Conservation (phyloP, 1,284 basidiomycete species). For the Heliocybe sulcata region DNA sequence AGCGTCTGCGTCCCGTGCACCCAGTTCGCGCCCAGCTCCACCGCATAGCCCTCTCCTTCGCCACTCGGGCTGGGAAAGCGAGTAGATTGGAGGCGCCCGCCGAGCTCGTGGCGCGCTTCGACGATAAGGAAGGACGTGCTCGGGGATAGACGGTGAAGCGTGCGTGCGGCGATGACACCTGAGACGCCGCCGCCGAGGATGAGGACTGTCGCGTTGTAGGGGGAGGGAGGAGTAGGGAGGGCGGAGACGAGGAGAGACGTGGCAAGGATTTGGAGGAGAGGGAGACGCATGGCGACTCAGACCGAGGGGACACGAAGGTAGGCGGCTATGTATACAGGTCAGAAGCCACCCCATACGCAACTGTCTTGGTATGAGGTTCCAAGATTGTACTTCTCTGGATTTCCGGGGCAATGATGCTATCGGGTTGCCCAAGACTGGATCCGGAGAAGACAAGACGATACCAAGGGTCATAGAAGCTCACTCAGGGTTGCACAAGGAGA, state of each 20-base stretch:
- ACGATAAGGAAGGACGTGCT: slow-evolving; percentile 54
- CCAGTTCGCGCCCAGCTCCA: slow-evolving; percentile 69
- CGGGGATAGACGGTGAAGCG: slow-evolving; percentile 43
- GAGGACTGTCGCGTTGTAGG: slow-evolving; percentile 27
- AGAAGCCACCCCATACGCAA: too few relatives aligned
- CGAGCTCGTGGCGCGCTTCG: slow-evolving; percentile 52
- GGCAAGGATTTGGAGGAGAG: neutral
- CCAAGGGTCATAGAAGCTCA: too few relatives aligned
- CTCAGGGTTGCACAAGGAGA: too few relatives aligned
- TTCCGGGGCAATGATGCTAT: too few relatives aligned
- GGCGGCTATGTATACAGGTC: too few relatives aligned
- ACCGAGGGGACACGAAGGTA: too few relatives aligned
- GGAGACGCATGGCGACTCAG: neutral
- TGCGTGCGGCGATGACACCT: slow-evolving; percentile 59
- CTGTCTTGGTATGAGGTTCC: too few relatives aligned
- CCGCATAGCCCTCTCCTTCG: slow-evolving; percentile 28
- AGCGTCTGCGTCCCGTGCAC: slow-evolving; percentile 56
- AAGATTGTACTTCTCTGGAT: too few relatives aligned
- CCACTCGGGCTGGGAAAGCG: too few relatives aligned
- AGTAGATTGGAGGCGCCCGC: slow-evolving; percentile 50
- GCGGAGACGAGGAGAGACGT: neutral
- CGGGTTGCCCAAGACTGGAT: too few relatives aligned
- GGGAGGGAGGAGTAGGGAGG: neutral
- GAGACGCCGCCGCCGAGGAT: slow-evolving; percentile 61
- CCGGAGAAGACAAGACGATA: too few relatives aligned